Conservation (phyloP, 768 basidiomycete species). For the Cyclocybe aegerita region DNA sequence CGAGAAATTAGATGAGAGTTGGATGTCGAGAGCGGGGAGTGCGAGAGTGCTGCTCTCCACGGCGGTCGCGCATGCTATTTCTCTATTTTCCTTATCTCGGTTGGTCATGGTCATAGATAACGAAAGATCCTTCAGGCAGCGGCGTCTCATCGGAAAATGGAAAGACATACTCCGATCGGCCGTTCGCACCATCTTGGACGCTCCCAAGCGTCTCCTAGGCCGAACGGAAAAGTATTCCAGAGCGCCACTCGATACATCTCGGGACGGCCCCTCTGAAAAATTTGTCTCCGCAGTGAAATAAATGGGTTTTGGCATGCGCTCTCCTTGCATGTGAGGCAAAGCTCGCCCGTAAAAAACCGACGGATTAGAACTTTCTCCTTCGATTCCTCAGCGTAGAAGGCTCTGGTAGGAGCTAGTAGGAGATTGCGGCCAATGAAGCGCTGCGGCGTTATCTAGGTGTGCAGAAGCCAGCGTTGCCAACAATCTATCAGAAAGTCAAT, state of each 20-base stretch:
- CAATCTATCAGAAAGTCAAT: background rate
- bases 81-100: conserved; percentile 11
- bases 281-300: no score
- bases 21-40: background rate
- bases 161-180: conserved; percentile 18
- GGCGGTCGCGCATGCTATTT: background rate
- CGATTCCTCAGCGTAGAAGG: background rate
- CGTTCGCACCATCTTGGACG: conserved; percentile 7
- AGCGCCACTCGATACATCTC: background rate
- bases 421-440: background rate
- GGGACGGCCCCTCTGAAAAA: background rate
- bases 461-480: background rate
- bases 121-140: conserved; percentile 1
- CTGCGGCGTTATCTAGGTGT: background rate
- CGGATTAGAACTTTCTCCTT: no score
- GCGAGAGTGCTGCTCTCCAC: background rate
- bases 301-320: no score
- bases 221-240: no score
- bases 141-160: conserved; percentile 18
- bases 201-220: background rate
- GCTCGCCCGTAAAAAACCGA: no score
- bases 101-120: conserved; percentile 4
- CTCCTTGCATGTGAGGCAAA: no score
- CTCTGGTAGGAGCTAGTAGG: background rate
- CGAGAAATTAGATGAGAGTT: conserved; percentile 1